Evolutionary conservation across 139 green algal genomes (phyloP).

Genomic region (Zygnema circumcarinatum): DNA sequence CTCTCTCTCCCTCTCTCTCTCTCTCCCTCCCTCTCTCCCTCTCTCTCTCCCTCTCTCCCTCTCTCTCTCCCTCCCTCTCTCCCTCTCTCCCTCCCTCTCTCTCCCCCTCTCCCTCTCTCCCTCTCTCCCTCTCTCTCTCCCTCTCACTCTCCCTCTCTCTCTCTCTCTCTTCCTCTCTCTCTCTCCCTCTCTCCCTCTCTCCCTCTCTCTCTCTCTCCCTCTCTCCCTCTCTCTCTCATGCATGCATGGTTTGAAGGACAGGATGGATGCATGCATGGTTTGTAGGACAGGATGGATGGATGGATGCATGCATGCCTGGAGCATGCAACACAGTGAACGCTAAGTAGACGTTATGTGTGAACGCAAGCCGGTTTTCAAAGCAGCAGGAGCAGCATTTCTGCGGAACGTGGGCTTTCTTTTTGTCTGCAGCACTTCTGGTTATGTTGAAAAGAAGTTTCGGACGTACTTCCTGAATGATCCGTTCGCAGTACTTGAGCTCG

Average conservation of each 20-base stretch:
- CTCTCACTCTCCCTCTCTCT: background rate
- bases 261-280: too few relatives aligned
- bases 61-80: background rate
- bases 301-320: too few relatives aligned
- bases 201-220: conserved; percentile 12
- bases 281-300: too few relatives aligned
- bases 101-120: background rate
- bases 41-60: conserved; percentile 1
- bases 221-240: background rate
- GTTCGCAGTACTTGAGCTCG: too few relatives aligned
- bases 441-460: too few relatives aligned
- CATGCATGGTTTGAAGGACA: too few relatives aligned
- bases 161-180: conserved; percentile 15
- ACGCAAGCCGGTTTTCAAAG: background rate
- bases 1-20: conserved; percentile 5
- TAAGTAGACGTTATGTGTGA: background rate
- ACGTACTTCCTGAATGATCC: too few relatives aligned
- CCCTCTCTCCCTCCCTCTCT: conserved; percentile 19
- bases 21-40: conserved; percentile 20
- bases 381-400: background rate
- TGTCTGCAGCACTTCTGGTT: background rate
- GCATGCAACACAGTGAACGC: background rate
- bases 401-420: background rate
- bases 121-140: conserved; percentile 11
- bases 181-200: conserved; percentile 11